Evolutionary conservation across 768 basidiomycete species (phyloP).

Genomic region (Lactarius akahatsu): DNA sequence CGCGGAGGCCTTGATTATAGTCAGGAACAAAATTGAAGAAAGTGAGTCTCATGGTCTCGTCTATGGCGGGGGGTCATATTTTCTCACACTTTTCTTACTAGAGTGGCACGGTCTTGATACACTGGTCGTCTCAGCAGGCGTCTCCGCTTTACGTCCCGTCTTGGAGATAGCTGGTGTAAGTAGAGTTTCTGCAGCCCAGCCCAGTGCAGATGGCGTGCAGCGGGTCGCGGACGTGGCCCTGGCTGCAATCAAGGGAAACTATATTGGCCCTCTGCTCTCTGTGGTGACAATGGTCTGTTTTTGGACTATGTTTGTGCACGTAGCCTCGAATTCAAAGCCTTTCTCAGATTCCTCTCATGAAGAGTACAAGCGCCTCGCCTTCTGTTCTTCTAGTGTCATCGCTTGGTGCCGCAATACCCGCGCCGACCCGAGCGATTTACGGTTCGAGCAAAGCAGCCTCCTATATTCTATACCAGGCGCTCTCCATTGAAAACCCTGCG

Average conservation of each 20-base stretch:
- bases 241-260: constrained; percentile 63
- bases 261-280: constrained; percentile 63
- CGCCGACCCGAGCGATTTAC: constrained; percentile 85
- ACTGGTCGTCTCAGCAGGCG: constrained; percentile 76
- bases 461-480: constrained; percentile 71
- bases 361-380: constrained; percentile 60
- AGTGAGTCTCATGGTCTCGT: constrained; percentile 45
- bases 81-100: constrained; percentile 34
- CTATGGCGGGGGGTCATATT: too few relatives aligned
- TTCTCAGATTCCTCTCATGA: constrained; percentile 71
- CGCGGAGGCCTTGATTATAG: constrained; percentile 62
- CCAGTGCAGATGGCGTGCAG: constrained; percentile 58
- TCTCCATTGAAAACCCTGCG: constrained; percentile 75
- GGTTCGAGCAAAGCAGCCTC: constrained; percentile 81
- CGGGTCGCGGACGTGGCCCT: constrained; percentile 54
- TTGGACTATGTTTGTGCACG: not conserved
- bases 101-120: constrained; percentile 87
- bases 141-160: constrained; percentile 76
- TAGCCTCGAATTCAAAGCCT: not conserved
- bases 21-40: constrained; percentile 52
- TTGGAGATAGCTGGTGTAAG: constrained; percentile 65
- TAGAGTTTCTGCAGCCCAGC: constrained; percentile 36
- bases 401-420: constrained; percentile 74
- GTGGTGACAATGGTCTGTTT: constrained; percentile 68
- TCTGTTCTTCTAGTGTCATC: constrained; percentile 79